Evolutionary conservation across 202 grass and related monocot genomes (phyloP).

Genomic region (Saccharum hybrid): DNA sequence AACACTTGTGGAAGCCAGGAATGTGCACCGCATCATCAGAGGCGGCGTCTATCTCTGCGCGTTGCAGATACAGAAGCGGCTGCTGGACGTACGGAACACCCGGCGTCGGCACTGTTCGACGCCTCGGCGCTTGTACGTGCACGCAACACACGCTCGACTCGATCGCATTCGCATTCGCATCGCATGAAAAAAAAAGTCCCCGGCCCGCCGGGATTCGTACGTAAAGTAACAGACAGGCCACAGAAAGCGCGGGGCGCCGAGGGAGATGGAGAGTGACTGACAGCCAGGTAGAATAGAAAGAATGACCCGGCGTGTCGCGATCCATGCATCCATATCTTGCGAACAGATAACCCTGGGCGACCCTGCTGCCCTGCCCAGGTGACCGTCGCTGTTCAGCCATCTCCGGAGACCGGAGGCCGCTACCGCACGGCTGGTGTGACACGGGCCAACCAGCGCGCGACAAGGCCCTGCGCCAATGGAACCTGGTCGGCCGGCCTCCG

Average conservation of each 20-base stretch:
- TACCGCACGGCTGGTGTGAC: neutral
- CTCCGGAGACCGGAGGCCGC: no score
- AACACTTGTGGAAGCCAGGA: no score
- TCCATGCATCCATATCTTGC: no score
- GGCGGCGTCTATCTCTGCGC: no score
- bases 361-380: no score
- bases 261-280: neutral
- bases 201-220: neutral
- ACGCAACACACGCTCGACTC: no score
- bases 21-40: no score
- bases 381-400: no score
- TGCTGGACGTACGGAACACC: neutral
- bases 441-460: conserved; percentile 29
- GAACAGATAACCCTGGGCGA: no score
- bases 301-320: no score
- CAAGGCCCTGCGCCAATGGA: conserved; percentile 16
- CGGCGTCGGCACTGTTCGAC: neutral
- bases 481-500: conserved; percentile 18
- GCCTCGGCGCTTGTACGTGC: neutral
- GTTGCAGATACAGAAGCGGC: neutral
- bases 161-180: neutral
- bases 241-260: neutral
- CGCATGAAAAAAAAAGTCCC: no score
- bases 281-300: no score
- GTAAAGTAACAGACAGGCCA: neutral